Percentiles rank a stretch among this genome's conserved stretches.
These are phyloP conservation scores for Fusarium nelsonii DNA, from an alignment of 2,329 filamentous ascomycete species.

Conservation along the genomic window DNA sequence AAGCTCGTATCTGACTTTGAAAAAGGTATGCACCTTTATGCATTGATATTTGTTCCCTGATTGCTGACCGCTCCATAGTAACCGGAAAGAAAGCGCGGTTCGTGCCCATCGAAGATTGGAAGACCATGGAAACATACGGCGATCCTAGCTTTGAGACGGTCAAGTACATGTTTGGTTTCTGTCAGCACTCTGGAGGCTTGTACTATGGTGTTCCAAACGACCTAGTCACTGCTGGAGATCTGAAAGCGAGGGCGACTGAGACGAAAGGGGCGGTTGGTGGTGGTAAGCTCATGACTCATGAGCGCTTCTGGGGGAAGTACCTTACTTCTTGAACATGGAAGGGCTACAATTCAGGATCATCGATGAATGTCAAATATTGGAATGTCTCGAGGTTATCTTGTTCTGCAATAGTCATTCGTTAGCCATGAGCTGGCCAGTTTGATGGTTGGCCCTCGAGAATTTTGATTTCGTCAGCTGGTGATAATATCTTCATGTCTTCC, in stretches of 20 bases:
- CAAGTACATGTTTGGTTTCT: constrained; percentile 55
- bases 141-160: constrained; percentile 52
- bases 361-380: background rate
- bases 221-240: constrained; percentile 39
- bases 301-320: constrained; percentile 44
- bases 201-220: constrained; percentile 51
- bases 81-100: constrained; percentile 52
- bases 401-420: background rate
- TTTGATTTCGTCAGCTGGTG: background rate
- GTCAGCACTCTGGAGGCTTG: constrained; percentile 51
- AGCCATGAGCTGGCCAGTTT: background rate
- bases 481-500: background rate
- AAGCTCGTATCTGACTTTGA: constrained; percentile 51
- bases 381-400: background rate
- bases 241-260: constrained; percentile 49
- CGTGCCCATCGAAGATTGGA: constrained; percentile 50
- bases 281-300: constrained; percentile 43
- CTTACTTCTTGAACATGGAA: constrained; percentile 29
- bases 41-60: background rate
- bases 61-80: constrained; percentile 37
- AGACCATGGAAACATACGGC: constrained; percentile 51
- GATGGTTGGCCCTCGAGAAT: background rate
- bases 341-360: too few species aligned
- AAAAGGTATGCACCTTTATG: constrained; percentile 38
- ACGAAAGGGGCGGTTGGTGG: constrained; percentile 45